phyloP scores from a whole-genome alignment of 345 rosid genomes.

The Nephelium lappaceum region DNA sequence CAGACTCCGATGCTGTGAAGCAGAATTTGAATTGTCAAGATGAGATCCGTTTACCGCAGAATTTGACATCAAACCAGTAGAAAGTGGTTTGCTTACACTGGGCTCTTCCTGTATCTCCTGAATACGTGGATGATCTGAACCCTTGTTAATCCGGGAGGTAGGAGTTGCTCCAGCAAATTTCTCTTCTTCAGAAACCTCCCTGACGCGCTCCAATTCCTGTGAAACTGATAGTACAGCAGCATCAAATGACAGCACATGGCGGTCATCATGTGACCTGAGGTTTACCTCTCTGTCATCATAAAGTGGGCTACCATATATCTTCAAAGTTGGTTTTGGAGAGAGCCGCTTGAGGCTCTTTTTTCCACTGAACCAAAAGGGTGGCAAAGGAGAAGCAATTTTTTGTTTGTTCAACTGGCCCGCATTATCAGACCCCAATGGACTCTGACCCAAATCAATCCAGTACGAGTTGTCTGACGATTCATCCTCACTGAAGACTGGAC shows the following conservation, averaged over 20 bases:
- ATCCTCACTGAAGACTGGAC: conserved; percentile 96
- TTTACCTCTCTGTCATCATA: conserved; percentile 58
- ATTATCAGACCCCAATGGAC: conserved; percentile 77
- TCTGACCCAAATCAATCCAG: conserved; percentile 97
- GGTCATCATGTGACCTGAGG: conserved; percentile 45
- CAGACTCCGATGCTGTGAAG: conserved; percentile 27
- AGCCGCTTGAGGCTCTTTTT: conserved; percentile 62
- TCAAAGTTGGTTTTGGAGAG: conserved; percentile 66
- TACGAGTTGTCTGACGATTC: conserved; percentile 86
- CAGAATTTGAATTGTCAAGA: conserved; percentile 36
- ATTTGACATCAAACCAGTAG: conserved; percentile 26
- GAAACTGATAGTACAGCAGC: conserved; percentile 93
- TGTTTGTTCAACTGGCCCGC: conserved; percentile 57
- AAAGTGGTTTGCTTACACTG: conserved; percentile 28
- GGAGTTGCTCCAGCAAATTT: conserved; percentile 30
- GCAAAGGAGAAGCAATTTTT: conserved; percentile 60
- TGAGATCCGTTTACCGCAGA: conserved; percentile 31
- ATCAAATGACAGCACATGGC: conserved; percentile 79
- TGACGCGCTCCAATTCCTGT: conserved; percentile 63
- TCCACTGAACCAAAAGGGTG: conserved; percentile 70
- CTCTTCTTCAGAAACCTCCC: conserved; percentile 59
- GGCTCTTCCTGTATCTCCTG: conserved; percentile 83
- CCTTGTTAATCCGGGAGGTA: conserved; percentile 27
- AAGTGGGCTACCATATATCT: conserved; percentile 69
- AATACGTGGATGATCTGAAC: conserved; percentile 29